phyloP scores from a whole-genome alignment of 129 eudicot species.

The Glebionis coronaria region DNA sequence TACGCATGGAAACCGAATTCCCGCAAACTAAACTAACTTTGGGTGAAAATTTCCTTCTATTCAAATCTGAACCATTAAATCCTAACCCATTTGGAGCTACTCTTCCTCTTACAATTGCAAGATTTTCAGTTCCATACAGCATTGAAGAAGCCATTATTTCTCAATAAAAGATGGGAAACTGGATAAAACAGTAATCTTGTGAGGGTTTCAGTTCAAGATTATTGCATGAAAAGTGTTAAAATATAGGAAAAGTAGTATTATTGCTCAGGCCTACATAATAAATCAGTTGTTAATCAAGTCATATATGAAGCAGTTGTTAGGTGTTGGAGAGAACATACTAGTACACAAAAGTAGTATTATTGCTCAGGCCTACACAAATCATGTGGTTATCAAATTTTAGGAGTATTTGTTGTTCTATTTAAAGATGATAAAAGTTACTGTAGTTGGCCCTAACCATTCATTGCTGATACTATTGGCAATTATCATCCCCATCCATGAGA shows the following conservation, averaged over 20 bases:
- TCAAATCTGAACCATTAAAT: constrained; percentile 28
- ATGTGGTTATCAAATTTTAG: too few species aligned
- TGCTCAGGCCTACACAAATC: too few species aligned
- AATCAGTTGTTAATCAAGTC: constrained; percentile 25
- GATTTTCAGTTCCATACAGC: constrained; percentile 39
- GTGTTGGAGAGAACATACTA: too few species aligned
- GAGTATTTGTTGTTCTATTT: too few species aligned
- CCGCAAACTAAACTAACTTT: constrained; percentile 18
- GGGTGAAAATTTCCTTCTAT: constrained; percentile 26
- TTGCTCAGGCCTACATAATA: too few species aligned
- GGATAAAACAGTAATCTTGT: constrained; percentile 1
- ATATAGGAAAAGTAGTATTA: constrained; percentile 22
- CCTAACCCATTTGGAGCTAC: constrained; percentile 29
- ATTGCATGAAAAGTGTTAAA: constrained; percentile 22
- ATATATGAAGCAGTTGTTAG: constrained; percentile 11
- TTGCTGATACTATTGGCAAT: too few species aligned
- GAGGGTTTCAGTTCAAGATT: background rate
- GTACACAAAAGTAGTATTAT: too few species aligned
- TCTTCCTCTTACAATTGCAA: constrained; percentile 31
- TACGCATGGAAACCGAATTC: constrained; percentile 20
- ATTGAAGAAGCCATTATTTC: constrained; percentile 43
- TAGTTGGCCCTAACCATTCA: too few species aligned
- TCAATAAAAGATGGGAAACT: background rate
- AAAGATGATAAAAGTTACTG: too few species aligned
- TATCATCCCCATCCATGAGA: too few species aligned